These are phyloP conservation scores for Beta lomatogona DNA, from an alignment of 179 eudicot species.

Conservation along the genomic window DNA sequence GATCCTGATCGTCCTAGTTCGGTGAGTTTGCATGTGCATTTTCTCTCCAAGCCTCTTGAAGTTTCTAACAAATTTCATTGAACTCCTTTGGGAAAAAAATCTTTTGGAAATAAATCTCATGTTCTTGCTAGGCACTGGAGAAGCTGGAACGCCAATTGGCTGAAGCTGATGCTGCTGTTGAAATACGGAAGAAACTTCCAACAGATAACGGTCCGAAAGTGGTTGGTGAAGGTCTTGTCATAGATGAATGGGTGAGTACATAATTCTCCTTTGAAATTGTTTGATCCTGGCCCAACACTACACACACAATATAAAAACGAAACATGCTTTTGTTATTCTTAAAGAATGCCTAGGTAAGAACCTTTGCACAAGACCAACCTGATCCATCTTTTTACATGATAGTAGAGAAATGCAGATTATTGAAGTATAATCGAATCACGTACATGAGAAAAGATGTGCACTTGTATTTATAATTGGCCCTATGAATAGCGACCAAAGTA, in stretches of 20 bases:
- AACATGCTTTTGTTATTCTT: no score
- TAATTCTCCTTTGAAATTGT: neutral
- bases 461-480: no score
- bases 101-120: neutral
- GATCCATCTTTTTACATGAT: no score
- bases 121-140: slow-evolving; percentile 60
- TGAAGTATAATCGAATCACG: no score
- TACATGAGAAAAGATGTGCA: no score
- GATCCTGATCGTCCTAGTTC: slow-evolving; percentile 65
- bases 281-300: neutral
- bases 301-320: neutral
- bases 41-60: neutral
- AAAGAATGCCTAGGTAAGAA: no score
- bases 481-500: no score
- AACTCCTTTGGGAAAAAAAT: neutral
- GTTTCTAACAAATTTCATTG: neutral
- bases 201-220: slow-evolving; percentile 55
- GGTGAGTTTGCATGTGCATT: slow-evolving; percentile 44
- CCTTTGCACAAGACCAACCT: no score
- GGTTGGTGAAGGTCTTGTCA: slow-evolving; percentile 85
- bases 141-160: slow-evolving; percentile 81
- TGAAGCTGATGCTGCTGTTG: slow-evolving; percentile 80
- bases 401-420: no score
- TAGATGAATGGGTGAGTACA: slow-evolving; percentile 86
- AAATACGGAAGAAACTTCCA: slow-evolving; percentile 73